A percentile compares a stretch with the other conserved stretches of the same genome.
Conservation (phyloP, 2,329 filamentous ascomycete genomes). For the Trichophaea hybrida region DNA sequence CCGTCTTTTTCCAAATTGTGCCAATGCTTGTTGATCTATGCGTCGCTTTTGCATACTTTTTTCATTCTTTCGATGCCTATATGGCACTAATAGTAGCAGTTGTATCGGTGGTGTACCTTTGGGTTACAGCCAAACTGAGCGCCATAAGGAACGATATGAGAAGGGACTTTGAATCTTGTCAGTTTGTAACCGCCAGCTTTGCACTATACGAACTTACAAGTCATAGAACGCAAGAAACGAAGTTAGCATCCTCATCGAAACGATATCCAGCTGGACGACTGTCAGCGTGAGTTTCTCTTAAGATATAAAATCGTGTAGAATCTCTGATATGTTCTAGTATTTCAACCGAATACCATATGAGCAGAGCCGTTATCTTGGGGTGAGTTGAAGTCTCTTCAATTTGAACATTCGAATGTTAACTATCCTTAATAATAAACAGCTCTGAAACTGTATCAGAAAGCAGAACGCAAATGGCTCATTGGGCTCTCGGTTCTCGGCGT, state of each 20-base stretch:
- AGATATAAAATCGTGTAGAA: background rate
- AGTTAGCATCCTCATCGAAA: constrained; percentile 31
- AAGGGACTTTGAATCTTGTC: constrained; percentile 29
- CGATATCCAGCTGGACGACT: constrained; percentile 32
- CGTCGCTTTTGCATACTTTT: constrained; percentile 46
- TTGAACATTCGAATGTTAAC: constrained; percentile 12
- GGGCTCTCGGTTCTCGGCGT: constrained; percentile 31
- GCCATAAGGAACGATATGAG: constrained; percentile 29
- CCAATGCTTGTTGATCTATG: constrained; percentile 49
- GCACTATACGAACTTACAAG: too few species aligned
- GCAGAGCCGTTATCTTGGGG: constrained; percentile 36
- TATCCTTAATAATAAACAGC: constrained; percentile 20
- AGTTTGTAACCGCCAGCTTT: background rate
- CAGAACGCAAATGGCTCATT: constrained; percentile 30
- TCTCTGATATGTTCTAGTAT: constrained; percentile 28
- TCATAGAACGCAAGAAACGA: constrained; percentile 29
- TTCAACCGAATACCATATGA: constrained; percentile 46
- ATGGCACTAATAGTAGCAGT: constrained; percentile 40
- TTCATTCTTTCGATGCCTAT: constrained; percentile 49
- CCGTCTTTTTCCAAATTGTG: constrained; percentile 43
- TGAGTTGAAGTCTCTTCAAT: constrained; percentile 18
- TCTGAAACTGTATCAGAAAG: constrained; percentile 31
- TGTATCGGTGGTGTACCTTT: constrained; percentile 40
- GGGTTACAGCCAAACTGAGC: constrained; percentile 34
- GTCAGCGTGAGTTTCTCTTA: constrained; percentile 29